These are phyloP conservation scores for Ascoidea rubescens DNA, from an alignment of 805 yeast species.

Conservation along the genomic window DNA sequence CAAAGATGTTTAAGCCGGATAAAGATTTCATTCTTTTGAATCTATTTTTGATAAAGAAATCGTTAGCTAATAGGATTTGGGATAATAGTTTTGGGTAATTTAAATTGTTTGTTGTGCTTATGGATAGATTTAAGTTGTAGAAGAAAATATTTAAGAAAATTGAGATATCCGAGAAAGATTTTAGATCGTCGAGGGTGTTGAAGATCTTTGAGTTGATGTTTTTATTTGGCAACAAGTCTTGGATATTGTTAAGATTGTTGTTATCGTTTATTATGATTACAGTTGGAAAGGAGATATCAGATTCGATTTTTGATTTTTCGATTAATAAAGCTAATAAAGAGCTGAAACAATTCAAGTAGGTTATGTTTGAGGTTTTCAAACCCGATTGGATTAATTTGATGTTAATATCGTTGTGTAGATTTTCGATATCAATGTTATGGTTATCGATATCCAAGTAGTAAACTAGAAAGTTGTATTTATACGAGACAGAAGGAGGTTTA, in stretches of 20 bases:
- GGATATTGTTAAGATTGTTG: too few relatives aligned
- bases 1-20: constrained; percentile 22
- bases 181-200: neutral
- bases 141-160: too few relatives aligned
- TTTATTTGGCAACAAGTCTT: neutral
- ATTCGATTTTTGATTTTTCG: neutral
- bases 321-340: neutral
- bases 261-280: neutral
- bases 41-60: constrained; percentile 15
- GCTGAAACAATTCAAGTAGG: neutral
- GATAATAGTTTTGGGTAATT: neutral
- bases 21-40: constrained; percentile 25
- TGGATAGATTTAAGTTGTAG: too few relatives aligned
- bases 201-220: neutral
- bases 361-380: neutral
- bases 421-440: too few relatives aligned
- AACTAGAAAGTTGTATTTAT: too few relatives aligned
- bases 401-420: too few relatives aligned
- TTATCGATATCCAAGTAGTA: too few relatives aligned
- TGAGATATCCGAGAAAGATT: neutral
- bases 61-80: neutral
- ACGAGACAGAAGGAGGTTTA: too few relatives aligned
- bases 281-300: neutral
- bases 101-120: neutral
- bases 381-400: too few relatives aligned